Percentiles rank a stretch among this genome's conserved stretches.
Evolutionary conservation across 2,329 filamentous ascomycete species (phyloP).

Genomic region (Fusarium cyanostomum): DNA sequence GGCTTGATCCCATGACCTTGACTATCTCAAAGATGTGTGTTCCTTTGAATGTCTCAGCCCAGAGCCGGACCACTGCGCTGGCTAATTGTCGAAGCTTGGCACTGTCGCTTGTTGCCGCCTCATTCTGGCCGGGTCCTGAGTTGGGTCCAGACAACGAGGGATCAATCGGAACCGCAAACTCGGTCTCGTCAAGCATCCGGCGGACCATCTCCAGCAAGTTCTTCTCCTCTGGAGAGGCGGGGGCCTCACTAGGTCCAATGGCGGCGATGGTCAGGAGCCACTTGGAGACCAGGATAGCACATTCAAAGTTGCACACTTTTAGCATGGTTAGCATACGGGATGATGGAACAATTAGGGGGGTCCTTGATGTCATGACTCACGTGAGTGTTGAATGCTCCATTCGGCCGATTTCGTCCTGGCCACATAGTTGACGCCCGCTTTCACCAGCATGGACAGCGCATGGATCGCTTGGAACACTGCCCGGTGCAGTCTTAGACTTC

Average conservation of each 20-base stretch:
- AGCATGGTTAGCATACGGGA: slow-evolving; percentile 23
- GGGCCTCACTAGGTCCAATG: slow-evolving; percentile 60
- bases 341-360: background rate
- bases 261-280: slow-evolving; percentile 67
- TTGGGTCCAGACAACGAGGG: slow-evolving; percentile 59
- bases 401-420: slow-evolving; percentile 68
- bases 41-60: slow-evolving; percentile 70
- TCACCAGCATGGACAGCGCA: slow-evolving; percentile 73
- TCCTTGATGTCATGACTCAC: slow-evolving; percentile 52
- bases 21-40: slow-evolving; percentile 69
- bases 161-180: slow-evolving; percentile 69
- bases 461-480: slow-evolving; percentile 75
- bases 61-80: slow-evolving; percentile 66
- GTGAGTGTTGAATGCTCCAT: slow-evolving; percentile 71
- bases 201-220: slow-evolving; percentile 65
- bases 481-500: slow-evolving; percentile 68
- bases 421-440: slow-evolving; percentile 69
- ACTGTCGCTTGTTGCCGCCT: slow-evolving; percentile 58
- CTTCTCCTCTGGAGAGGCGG: slow-evolving; percentile 62
- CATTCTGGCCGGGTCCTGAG: slow-evolving; percentile 51
- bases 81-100: slow-evolving; percentile 65
- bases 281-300: slow-evolving; percentile 67
- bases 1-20: slow-evolving; percentile 64
- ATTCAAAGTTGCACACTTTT: slow-evolving; percentile 68
- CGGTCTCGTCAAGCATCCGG: slow-evolving; percentile 69